Conservation (phyloP, 139 green algal genomes). For the Ettlia oleoabundans region DNA sequence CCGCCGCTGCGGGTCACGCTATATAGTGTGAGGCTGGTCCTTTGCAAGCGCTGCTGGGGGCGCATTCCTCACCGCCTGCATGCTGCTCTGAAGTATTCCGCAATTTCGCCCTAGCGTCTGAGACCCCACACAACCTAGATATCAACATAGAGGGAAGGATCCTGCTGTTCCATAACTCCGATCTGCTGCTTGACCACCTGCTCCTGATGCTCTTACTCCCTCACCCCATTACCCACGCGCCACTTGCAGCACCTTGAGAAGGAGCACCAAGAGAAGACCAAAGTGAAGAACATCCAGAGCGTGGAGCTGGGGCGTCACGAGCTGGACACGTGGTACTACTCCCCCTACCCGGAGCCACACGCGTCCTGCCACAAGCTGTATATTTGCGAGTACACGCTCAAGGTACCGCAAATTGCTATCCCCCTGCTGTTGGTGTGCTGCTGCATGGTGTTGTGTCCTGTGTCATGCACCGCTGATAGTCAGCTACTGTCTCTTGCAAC, state of each 20-base stretch:
- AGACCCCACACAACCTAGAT: too few relatives aligned
- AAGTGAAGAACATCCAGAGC: conserved; percentile 75
- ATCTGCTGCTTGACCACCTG: background rate
- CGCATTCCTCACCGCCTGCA: background rate
- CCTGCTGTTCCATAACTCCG: too few relatives aligned
- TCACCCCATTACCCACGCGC: background rate
- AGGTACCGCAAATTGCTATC: conserved; percentile 50
- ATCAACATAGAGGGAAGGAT: too few relatives aligned
- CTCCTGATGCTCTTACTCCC: background rate
- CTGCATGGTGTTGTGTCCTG: background rate
- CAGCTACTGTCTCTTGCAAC: too few relatives aligned
- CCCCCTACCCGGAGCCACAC: conserved; percentile 71
- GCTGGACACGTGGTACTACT: conserved; percentile 76
- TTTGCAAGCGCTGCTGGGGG: too few relatives aligned
- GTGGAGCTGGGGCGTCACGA: conserved; percentile 63
- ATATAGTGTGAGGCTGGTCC: too few relatives aligned
- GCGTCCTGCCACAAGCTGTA: conserved; percentile 80
- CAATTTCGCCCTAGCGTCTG: too few relatives aligned
- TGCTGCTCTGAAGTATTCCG: too few relatives aligned
- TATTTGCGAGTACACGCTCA: conserved; percentile 90
- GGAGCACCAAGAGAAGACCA: conserved; percentile 81
- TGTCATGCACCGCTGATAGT: too few relatives aligned
- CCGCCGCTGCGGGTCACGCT: background rate
- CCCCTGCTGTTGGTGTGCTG: too few relatives aligned
- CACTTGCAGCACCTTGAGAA: conserved; percentile 60